A percentile compares a stretch with the other conserved stretches of the same genome.
Conservation (phyloP, 2,329 filamentous ascomycete species). For the Talaromyces islandicus region DNA sequence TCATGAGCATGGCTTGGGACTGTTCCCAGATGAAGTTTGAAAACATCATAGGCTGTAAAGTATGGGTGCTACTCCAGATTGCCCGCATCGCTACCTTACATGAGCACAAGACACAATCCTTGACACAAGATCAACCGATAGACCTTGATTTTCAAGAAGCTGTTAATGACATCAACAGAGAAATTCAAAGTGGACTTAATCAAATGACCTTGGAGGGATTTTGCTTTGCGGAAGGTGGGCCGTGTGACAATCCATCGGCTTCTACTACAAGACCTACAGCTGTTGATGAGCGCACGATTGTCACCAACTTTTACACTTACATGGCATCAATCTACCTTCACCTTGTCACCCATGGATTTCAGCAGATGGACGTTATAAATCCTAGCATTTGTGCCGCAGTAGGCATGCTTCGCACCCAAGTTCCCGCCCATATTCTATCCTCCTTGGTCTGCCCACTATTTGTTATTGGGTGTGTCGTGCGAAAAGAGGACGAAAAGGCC, state of each 20-base stretch:
- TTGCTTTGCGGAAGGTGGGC: background rate
- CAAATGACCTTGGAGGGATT: conserved; percentile 1
- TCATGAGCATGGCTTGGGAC: background rate
- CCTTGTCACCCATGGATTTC: conserved; percentile 1
- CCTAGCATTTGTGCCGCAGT: background rate
- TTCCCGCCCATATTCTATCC: background rate
- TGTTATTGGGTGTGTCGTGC: background rate
- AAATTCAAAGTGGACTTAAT: background rate
- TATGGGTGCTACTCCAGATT: conserved; percentile 1
- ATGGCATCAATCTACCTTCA: conserved; percentile 3
- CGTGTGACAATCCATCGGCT: background rate
- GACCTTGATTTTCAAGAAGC: background rate
- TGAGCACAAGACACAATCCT: background rate
- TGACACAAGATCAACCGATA: background rate
- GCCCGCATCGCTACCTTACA: background rate
- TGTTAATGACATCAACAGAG: background rate
- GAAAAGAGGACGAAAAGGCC: background rate
- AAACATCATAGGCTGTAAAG: conserved; percentile 2
- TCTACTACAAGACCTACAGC: background rate
- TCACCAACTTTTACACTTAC: background rate
- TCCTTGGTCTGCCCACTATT: background rate
- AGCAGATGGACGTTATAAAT: background rate
- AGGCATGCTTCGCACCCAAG: background rate
- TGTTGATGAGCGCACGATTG: background rate
- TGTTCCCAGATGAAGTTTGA: background rate